These are phyloP conservation scores for Amniculicola lignicola DNA, from an alignment of 495 filamentous ascomycete genomes.

Conservation along the genomic window DNA sequence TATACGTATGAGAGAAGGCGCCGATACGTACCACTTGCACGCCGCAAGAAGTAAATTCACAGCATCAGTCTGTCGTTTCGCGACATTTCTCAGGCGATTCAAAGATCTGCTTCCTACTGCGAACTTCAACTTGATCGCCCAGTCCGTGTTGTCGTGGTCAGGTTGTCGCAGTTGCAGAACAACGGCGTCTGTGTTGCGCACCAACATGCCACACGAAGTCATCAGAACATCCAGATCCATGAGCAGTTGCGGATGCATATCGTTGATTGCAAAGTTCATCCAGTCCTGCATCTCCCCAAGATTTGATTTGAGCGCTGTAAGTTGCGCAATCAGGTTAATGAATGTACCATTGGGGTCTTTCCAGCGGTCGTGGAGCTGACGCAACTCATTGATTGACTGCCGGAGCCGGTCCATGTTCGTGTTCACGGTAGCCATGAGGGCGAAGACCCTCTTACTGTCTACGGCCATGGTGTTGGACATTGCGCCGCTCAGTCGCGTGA, in stretches of 20 bases:
- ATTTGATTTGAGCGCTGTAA: constrained; percentile 27
- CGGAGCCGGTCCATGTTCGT: constrained; percentile 24
- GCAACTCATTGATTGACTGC: constrained; percentile 22
- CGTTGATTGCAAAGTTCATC: constrained; percentile 27
- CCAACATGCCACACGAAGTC: constrained; percentile 23
- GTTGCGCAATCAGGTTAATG: constrained; percentile 31
- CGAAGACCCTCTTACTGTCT: constrained; percentile 20
- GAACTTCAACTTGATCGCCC: constrained; percentile 23
- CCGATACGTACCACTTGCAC: constrained; percentile 27
- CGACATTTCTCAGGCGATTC: constrained; percentile 19
- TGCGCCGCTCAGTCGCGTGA: background rate
- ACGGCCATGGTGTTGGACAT: constrained; percentile 9
- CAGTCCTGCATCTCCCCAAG: constrained; percentile 31
- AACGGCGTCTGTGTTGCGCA: constrained; percentile 13
- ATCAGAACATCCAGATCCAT: constrained; percentile 24
- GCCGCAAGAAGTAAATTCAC: constrained; percentile 29
- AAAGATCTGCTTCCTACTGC: constrained; percentile 19
- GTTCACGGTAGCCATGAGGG: constrained; percentile 14
- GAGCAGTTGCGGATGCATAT: constrained; percentile 29
- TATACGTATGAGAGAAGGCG: too few relatives aligned
- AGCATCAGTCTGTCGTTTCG: constrained; percentile 28
- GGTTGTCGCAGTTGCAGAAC: constrained; percentile 19
- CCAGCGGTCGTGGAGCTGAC: constrained; percentile 30
- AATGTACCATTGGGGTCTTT: constrained; percentile 25
- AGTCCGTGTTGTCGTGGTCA: constrained; percentile 26